These are phyloP conservation scores for Chrysosporium keratinophilum DNA, from an alignment of 2,329 filamentous ascomycete genomes.

Conservation along the genomic window DNA sequence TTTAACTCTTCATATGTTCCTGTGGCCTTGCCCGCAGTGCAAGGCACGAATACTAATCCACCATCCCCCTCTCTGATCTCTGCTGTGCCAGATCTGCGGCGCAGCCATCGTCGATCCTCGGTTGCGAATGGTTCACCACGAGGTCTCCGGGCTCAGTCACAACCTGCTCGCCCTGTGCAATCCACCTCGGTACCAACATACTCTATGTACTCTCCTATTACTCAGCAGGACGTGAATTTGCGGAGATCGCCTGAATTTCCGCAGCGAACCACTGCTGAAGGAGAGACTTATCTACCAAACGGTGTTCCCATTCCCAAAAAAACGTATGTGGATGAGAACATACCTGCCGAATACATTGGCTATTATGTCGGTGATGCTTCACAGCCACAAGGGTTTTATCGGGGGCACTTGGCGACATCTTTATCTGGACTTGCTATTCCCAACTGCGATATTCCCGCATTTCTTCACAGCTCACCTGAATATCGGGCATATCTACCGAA, in stretches of 20 bases:
- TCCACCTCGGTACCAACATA: slow-evolving; percentile 24
- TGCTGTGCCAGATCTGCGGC: slow-evolving; percentile 35
- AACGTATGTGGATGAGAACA: slow-evolving; percentile 30
- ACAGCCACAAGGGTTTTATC: slow-evolving; percentile 34
- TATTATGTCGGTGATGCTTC: slow-evolving; percentile 39
- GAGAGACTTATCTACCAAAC: slow-evolving; percentile 26
- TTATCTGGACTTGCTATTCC: slow-evolving; percentile 31
- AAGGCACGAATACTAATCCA: slow-evolving; percentile 37
- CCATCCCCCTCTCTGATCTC: slow-evolving; percentile 36
- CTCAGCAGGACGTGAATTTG: slow-evolving; percentile 23
- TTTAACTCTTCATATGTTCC: slow-evolving; percentile 30
- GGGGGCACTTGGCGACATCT: slow-evolving; percentile 31
- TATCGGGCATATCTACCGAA: slow-evolving; percentile 23
- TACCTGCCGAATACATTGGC: slow-evolving; percentile 36
- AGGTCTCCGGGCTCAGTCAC: slow-evolving; percentile 40
- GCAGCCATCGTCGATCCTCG: slow-evolving; percentile 37
- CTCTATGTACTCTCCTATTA: slow-evolving; percentile 27
- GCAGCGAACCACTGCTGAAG: slow-evolving; percentile 26
- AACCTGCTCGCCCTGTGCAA: slow-evolving; percentile 38
- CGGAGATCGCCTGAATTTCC: slow-evolving; percentile 27
- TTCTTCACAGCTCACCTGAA: slow-evolving; percentile 26
- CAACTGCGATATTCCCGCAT: slow-evolving; percentile 27
- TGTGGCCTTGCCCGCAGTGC: slow-evolving; percentile 27
- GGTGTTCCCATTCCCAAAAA: slow-evolving; percentile 27
- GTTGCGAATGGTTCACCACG: slow-evolving; percentile 35